Evolutionary conservation across 2,329 filamentous ascomycete species (phyloP), one percentile per base, ranked within the genome.

Genomic region (Talaromyces marneffei): DNA sequence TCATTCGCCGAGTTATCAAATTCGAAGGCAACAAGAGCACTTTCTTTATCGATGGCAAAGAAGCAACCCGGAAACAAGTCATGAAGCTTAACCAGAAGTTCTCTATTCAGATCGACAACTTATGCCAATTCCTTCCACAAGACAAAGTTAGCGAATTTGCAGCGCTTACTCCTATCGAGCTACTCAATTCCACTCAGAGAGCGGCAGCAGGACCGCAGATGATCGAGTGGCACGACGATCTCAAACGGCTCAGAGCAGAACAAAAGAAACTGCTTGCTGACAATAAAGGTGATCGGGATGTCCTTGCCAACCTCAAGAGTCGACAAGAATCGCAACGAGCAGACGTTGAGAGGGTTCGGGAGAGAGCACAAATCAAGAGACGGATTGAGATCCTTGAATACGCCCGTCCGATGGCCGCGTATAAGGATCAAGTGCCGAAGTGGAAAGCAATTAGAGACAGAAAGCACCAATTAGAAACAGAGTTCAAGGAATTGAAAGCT

Each of bases 141-240:
- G 94, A 99, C 72, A 89, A 92, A 67, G 94, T 99, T 1, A 91
- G 92, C 25, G 92, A 97, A 71, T 99, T 99, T 72, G 91, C 94
- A 4, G 88, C 85, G 4, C 84, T 96, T 66, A 89, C 86, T 8
- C 89, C 93, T 0, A 80, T 96, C 12, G 89, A 95, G 48, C 83
- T 97, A 20, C 81, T 99, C 0, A 83, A 87, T 62, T 90, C 94
- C 68, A 99, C 94, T 0, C 87, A 96, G 64, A 86, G 92, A 70
- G 94, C 94, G 35, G 92, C 92, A 6, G 94, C 92, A 0, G 87
- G 90, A 0, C 82, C 87, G 50, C 80, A 95, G 63, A 92, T 97
- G 85, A 82, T 90, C 4, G 76, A 85, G 23, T 91, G 87, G 85
- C 92, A 97, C 71, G 81, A 86, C 2, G 74, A 87, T 63, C 82